phyloP scores from a whole-genome alignment of 371 early-diverging fungal genomes.

The Syncephalastrum racemosum region DNA sequence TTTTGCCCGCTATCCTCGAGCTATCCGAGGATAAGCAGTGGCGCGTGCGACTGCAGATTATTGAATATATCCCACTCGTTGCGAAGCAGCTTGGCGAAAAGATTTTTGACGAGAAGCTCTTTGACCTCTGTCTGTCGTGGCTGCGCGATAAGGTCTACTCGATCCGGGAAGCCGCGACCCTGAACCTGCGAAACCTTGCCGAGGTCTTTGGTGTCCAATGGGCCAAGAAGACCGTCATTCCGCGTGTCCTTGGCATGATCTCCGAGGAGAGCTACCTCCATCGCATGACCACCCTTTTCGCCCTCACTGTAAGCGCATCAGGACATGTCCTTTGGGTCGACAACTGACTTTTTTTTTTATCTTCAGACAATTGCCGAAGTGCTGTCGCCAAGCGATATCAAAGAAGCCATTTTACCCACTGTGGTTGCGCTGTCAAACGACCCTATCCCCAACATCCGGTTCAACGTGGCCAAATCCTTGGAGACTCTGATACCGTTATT shows the following conservation, averaged over 20 bases:
- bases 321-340: neutral
- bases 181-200: conserved; percentile 87
- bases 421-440: conserved; percentile 83
- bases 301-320: conserved; percentile 72
- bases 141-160: conserved; percentile 97
- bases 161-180: conserved; percentile 95
- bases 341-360: neutral
- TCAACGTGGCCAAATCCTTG: conserved; percentile 96
- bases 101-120: conserved; percentile 96
- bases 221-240: conserved; percentile 19
- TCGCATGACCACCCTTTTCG: conserved; percentile 96
- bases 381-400: conserved; percentile 83
- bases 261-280: conserved; percentile 89
- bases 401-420: conserved; percentile 88
- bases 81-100: conserved; percentile 93
- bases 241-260: conserved; percentile 61
- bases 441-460: conserved; percentile 98
- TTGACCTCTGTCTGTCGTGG: conserved; percentile 94
- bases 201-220: conserved; percentile 87
- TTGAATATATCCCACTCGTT: conserved; percentile 96
- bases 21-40: conserved; percentile 99
- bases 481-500: conserved; percentile 84
- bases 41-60: conserved; percentile 97
- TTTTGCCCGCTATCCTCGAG: conserved; percentile 97
- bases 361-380: conserved; percentile 85